phyloP scores from a whole-genome alignment of 177 flowering plant genomes.

The Telopea speciosissima region DNA sequence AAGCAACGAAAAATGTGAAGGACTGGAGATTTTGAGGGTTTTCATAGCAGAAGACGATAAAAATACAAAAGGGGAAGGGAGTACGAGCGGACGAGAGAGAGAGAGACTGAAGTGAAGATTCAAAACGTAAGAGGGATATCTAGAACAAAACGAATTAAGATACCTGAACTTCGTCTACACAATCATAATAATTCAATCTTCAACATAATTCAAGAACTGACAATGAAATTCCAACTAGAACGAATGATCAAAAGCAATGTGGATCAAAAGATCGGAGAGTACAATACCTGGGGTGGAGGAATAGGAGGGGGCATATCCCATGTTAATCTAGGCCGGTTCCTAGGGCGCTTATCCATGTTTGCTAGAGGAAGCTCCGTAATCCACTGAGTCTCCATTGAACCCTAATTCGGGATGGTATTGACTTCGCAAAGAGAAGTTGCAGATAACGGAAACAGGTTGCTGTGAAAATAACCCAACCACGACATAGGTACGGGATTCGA shows the following conservation, averaged over 20 bases:
- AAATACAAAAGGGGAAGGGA: no score
- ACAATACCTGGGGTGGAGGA: constrained; percentile 38
- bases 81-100: no score
- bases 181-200: neutral
- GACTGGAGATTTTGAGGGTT: no score
- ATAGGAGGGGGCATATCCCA: constrained; percentile 72
- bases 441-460: neutral
- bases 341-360: constrained; percentile 68
- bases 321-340: constrained; percentile 61
- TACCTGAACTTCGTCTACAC: neutral
- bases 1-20: no score
- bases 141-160: neutral
- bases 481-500: no score
- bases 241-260: neutral
- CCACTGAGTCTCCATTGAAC: constrained; percentile 66
- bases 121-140: no score
- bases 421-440: neutral
- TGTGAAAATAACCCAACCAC: neutral
- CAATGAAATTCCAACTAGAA: no score
- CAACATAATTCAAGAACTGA: neutral
- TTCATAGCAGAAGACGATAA: no score
- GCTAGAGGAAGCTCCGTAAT: constrained; percentile 54
- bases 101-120: no score
- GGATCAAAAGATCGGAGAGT: neutral
- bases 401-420: neutral